Evolutionary conservation across 176 grass and related monocot species (phyloP), one percentile per base, ranked within the genome.

Genomic region (Bothriochloa decipiens): DNA sequence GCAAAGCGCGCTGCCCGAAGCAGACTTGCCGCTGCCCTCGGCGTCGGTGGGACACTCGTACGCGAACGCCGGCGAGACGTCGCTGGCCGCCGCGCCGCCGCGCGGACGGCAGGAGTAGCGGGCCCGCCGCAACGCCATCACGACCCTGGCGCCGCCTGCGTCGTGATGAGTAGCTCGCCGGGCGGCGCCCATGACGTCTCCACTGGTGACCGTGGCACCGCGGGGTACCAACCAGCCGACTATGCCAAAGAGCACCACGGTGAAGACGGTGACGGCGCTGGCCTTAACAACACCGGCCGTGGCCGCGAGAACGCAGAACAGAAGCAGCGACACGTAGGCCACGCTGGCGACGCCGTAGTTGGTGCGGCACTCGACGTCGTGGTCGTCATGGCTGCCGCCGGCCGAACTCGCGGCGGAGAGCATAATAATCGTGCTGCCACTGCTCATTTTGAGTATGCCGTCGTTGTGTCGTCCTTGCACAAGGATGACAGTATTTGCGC

Each of bases 291-390:
- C 25, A 37, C 37, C 52, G 11, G 53, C 50, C 26, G 75, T 70
- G 64, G 50, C 74, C 1, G 65, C 74, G 18, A 85, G 25, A 1
- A 62, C 65, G 50, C 65, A 85, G 74, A 85, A 78, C 11, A 85
- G 36, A 18, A 85, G 50, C 49, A 78, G 36, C 12, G 83, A 85
- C 37, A 70, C 47, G 26, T 36, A 70, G 0, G 50, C 50, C 4
- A 46, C 62, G n/a, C n/a, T n/a, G 43, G 27, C 61, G 7, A 68
- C 74, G 22, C 74, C 83, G 17, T 70, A 85, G 74, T 65, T 78
- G 11, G 49, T 27, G 17, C 83, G 74, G 65, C 50, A 70, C 65
- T 60, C 37, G 50, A 61, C 49, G n/a, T 57, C 49, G 46, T 60
- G 46, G 26, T 17, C 65, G 7, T 5, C 14, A 0, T 13, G 14